Base-by-base conservation (phyloP, 2,329 filamentous ascomycete species). In the Chaetomium strumarium region DNA sequence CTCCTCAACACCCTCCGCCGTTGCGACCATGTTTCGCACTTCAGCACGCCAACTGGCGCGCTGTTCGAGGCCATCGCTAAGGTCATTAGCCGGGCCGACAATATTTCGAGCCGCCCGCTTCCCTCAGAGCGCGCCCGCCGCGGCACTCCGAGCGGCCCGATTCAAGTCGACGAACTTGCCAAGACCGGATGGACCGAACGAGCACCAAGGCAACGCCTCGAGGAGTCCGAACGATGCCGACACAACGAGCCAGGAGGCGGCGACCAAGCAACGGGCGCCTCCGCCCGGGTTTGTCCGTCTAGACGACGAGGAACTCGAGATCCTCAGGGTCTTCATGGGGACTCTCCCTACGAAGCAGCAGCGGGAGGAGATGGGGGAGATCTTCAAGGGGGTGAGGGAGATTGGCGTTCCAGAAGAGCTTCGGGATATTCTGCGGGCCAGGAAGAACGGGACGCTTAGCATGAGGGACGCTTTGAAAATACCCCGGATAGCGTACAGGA, bases 391-490 rank as follows among this genome's bases (percentile, higher is more conserved):
- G 29, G 76, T 92, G 55, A 81, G 84, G 70, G 75, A 76, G 55
- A 76, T 83, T 39, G 90, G 90, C 10, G 80, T 90, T 14, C 88
- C 89, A 1, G 62, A 71, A 19, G 88, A 90, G 64, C 70, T 90
- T 16, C 77, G 79, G 50, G 77, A 85, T 37, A 63, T 82, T 54
- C 67, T 81, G 39, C 77, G 79, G 58, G 76, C 86, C 48, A 78
- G 85, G 67, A 75, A 81, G 46, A 75, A 76, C 58, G 70, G 61
- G 1, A 55, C 65, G 30, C 61, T 49, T 20, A 41, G 60, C 60
- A 65, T 73, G 73, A 63, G 71, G 66, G 67, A 76, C 11, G 80
- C 81, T 16, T 79, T 85, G 38, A 83, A 83, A 65, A 68, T 84
- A 50, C 75, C 80, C 61, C 72, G 76, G 30, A 69, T 84, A 55